Evolutionary conservation across 1,284 basidiomycete genomes (phyloP).

Genomic region (Meripilus lineatus): DNA sequence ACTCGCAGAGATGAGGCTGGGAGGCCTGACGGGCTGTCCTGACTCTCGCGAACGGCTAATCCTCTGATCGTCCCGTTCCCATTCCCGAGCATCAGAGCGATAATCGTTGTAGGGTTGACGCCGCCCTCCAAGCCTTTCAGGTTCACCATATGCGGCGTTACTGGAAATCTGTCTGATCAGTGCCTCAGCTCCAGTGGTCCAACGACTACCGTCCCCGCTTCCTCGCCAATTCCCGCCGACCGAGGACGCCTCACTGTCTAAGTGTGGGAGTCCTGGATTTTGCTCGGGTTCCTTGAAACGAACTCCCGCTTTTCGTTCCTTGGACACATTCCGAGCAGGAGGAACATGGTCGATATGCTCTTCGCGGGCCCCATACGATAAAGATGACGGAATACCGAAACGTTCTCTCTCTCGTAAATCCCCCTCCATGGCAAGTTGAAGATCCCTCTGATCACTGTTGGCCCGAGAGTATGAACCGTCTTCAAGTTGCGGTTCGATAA

Average conservation of each 20-base stretch:
- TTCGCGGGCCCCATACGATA: constrained; percentile 23
- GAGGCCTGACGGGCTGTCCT: background rate
- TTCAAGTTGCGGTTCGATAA: too few relatives aligned
- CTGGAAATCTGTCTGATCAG: background rate
- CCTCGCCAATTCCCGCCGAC: constrained; percentile 33
- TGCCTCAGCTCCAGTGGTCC: background rate
- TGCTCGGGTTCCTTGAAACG: background rate
- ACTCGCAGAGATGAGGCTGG: constrained; percentile 12
- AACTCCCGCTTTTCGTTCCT: too few relatives aligned
- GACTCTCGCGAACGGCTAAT: background rate
- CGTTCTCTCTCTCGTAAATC: constrained; percentile 20
- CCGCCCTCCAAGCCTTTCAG: background rate
- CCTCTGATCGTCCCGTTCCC: too few relatives aligned
- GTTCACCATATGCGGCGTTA: background rate
- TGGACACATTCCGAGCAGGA: too few relatives aligned
- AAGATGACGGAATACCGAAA: constrained; percentile 29
- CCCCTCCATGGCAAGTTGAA: too few relatives aligned
- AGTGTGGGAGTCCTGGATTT: constrained; percentile 28
- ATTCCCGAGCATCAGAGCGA: too few relatives aligned
- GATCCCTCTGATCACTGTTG: too few relatives aligned
- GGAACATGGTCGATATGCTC: background rate
- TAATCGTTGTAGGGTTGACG: background rate
- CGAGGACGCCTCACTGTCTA: constrained; percentile 42
- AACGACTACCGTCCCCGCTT: background rate
- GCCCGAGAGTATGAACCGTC: too few relatives aligned